phyloP scores from a whole-genome alignment of 73 alveolate species.

The Effrenium voratum region DNA sequence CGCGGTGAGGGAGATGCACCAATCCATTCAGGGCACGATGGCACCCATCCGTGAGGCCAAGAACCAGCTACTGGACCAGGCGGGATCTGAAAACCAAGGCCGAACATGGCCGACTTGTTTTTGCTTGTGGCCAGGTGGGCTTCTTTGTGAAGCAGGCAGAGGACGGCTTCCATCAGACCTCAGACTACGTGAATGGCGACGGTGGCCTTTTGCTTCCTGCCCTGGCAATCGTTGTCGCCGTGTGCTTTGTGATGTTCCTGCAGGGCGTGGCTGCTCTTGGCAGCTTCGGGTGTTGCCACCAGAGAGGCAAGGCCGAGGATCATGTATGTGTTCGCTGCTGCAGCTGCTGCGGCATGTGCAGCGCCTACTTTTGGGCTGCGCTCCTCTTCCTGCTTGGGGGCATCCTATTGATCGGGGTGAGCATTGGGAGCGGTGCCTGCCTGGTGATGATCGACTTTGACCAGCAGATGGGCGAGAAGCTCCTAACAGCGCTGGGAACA shows the following conservation, averaged over 20 bases:
- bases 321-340: neutral
- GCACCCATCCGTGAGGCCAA: neutral
- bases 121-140: too few species aligned
- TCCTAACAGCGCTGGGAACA: neutral
- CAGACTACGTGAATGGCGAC: neutral
- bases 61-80: constrained; percentile 1
- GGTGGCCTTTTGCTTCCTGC: neutral
- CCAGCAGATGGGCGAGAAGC: neutral
- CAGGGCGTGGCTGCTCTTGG: neutral
- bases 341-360: neutral
- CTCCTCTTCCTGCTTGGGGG: neutral
- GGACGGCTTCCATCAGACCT: neutral
- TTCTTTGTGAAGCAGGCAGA: neutral
- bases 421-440: neutral
- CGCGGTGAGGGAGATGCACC: neutral
- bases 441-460: constrained; percentile 11
- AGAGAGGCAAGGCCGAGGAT: neutral
- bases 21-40: neutral
- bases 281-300: neutral
- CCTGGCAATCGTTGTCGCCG: neutral
- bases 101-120: too few species aligned
- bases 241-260: neutral
- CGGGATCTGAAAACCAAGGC: too few species aligned
- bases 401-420: neutral
- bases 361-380: neutral